Conservation (phyloP, 192 early-diverging fungal genomes). For the Mortierella hygrophila region DNA sequence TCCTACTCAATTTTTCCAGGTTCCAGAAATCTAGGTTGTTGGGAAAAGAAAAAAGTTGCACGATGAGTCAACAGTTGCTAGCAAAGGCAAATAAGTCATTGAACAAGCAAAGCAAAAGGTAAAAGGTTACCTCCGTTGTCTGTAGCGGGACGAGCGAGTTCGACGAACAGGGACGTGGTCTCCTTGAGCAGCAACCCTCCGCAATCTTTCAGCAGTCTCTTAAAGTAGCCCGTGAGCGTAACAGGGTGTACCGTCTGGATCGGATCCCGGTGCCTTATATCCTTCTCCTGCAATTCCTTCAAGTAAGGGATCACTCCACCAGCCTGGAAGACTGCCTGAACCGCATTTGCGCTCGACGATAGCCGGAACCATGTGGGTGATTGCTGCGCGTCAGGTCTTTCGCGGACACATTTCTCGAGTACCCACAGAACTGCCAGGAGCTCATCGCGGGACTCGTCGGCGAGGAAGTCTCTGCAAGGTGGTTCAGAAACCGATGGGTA, state of each 20-base stretch:
- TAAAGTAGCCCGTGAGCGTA: conserved; percentile 48
- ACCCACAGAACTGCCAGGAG: conserved; percentile 44
- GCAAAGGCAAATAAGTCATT: neutral
- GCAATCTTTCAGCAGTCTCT: conserved; percentile 30
- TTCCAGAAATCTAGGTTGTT: conserved; percentile 29
- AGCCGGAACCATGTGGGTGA: conserved; percentile 52
- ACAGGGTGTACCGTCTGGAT: conserved; percentile 36
- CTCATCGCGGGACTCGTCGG: conserved; percentile 21
- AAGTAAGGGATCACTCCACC: conserved; percentile 38
- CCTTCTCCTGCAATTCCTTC: conserved; percentile 21
- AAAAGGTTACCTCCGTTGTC: conserved; percentile 37
- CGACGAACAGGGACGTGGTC: conserved; percentile 39
- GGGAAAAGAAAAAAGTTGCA: neutral
- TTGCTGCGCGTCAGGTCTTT: conserved; percentile 40
- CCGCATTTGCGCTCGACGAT: conserved; percentile 45
- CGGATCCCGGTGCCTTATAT: conserved; percentile 17
- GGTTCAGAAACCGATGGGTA: neutral
- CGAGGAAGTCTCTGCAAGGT: neutral
- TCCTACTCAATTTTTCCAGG: conserved; percentile 24
- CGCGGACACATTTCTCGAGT: conserved; percentile 34
- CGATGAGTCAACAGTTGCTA: neutral
- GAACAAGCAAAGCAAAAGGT: neutral
- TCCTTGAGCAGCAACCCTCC: conserved; percentile 42
- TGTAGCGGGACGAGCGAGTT: conserved; percentile 31
- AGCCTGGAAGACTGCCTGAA: conserved; percentile 22